phyloP scores from a whole-genome alignment of 2,329 filamentous ascomycete species.

The Gnomoniopsis smithogilvyi region DNA sequence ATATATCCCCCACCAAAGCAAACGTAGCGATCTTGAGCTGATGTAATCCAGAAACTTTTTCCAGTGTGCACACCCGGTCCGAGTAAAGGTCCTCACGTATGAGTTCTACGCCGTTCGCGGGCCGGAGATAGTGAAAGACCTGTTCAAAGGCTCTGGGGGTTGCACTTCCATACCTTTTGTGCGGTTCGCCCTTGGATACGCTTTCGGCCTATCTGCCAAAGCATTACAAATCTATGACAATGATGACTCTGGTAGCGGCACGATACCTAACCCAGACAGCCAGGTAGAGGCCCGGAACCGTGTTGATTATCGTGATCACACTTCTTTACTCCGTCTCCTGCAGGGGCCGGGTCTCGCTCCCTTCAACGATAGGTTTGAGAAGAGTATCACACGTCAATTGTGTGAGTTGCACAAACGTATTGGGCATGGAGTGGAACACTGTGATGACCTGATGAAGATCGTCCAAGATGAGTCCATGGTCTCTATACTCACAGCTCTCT shows the following conservation, averaged over 20 bases:
- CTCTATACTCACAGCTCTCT: conserved; percentile 23
- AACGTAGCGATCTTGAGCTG: not conserved
- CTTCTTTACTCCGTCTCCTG: conserved; percentile 20
- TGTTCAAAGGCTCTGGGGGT: conserved; percentile 22
- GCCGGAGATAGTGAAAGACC: conserved; percentile 23
- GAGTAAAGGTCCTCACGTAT: conserved; percentile 23
- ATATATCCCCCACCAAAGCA: not conserved
- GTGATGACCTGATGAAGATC: conserved; percentile 22
- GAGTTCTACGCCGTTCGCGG: conserved; percentile 24
- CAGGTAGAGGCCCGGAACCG: conserved; percentile 1
- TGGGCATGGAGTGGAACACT: conserved; percentile 19
- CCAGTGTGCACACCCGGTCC: conserved; percentile 20
- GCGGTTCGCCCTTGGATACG: conserved; percentile 27
- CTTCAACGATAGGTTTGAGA: conserved; percentile 24
- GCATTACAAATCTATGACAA: conserved; percentile 25
- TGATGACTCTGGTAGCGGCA: conserved; percentile 25
- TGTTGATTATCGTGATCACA: conserved; percentile 22
- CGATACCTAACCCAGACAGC: conserved; percentile 11
- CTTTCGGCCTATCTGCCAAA: conserved; percentile 25
- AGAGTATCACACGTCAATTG: conserved; percentile 21
- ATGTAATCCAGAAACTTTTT: conserved; percentile 23
- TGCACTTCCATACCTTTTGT: conserved; percentile 27
- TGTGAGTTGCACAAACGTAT: conserved; percentile 15
- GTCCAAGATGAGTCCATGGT: conserved; percentile 22
- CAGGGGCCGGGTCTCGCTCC: conserved; percentile 24